Base-by-base conservation (phyloP, 192 early-diverging fungal species). In the Coemansia sp. region DNA sequence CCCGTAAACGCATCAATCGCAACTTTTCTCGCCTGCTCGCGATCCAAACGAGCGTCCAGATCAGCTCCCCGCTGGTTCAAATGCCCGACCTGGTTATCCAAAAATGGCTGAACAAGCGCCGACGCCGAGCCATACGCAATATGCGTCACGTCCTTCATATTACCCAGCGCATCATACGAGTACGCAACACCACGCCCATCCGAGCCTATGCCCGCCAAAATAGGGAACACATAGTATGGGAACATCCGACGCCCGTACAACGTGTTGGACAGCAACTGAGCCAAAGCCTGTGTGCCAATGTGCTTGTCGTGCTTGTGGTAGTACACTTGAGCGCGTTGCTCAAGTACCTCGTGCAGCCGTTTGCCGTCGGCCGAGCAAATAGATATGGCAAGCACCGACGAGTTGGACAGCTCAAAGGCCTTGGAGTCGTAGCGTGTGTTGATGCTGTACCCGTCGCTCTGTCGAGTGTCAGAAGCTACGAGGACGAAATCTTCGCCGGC, bases 1-100 rank as follows among this genome's bases (percentile, higher is more conserved):
- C 90, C 88, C 4, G 92, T 94, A 72, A 99, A 99, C 8, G 95
- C 91, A 70, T 99, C 97, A 72, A 95, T 97, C 37, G 90, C 87
- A 54, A 99, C 86, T 39, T 87, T 77, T 23, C 90, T 53, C 5
- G 89, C 94, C 63, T 84, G 62, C 9, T 67, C 71, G 39, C 66
- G 65, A 14, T 58, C 38, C 3, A 73, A 54, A 19, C 59, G 21
- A 3, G 57, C 48, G 0, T 47, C 21, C 3, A 51, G 49, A 24
- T 77, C 72, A 4, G 65, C 69, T 15, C 59, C 70, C 8, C 73
- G 66, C 67, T 87, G 87, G 74, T 94, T 91, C 71, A 89, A 88
- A 65, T 84, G 83, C 14, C 84, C 86, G 60, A 98, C 84, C 84
- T 94, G 93, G 76, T 92, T 96, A 70, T 99, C 97, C 72, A 99